phyloP scores from a whole-genome alignment of 2,329 filamentous ascomycete species.

The Incumbomyces delicatus region DNA sequence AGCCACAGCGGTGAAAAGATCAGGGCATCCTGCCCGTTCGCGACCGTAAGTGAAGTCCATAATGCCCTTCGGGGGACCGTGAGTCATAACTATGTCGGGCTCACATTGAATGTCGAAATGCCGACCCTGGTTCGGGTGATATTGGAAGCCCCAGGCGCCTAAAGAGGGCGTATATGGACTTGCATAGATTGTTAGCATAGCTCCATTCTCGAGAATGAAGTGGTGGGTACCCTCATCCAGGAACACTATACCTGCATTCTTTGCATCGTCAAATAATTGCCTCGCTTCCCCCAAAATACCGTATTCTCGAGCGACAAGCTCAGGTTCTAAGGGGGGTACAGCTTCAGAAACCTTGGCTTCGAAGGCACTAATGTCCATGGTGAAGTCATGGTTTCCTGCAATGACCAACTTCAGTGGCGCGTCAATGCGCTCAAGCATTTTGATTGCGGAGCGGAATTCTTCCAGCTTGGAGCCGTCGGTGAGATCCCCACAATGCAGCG shows the following conservation, averaged over 20 bases:
- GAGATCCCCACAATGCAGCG: constrained; percentile 46
- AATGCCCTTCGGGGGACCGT: constrained; percentile 46
- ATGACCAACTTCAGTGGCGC: constrained; percentile 47
- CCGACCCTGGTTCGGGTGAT: constrained; percentile 30
- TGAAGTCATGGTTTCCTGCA: constrained; percentile 47
- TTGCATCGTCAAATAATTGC: constrained; percentile 31
- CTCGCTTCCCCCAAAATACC: constrained; percentile 32
- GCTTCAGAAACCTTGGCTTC: constrained; percentile 25
- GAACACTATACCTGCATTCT: constrained; percentile 35
- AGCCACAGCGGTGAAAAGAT: constrained; percentile 26
- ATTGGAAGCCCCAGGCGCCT: constrained; percentile 44
- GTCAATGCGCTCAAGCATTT: constrained; percentile 33
- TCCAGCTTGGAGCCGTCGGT: constrained; percentile 33
- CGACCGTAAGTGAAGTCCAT: constrained; percentile 34
- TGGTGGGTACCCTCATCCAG: constrained; percentile 43
- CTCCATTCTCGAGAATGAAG: constrained; percentile 43
- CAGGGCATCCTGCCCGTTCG: constrained; percentile 26
- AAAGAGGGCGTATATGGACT: constrained; percentile 44
- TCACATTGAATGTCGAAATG: constrained; percentile 24
- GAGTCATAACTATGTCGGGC: constrained; percentile 44
- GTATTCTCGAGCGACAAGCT: constrained; percentile 28
- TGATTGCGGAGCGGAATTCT: constrained; percentile 35
- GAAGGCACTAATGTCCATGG: constrained; percentile 31
- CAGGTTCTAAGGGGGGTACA: constrained; percentile 21
- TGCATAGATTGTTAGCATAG: constrained; percentile 41